Evolutionary conservation across 208 protist genomes (phyloP).

Genomic region (Plasmodiophora brassicae): DNA sequence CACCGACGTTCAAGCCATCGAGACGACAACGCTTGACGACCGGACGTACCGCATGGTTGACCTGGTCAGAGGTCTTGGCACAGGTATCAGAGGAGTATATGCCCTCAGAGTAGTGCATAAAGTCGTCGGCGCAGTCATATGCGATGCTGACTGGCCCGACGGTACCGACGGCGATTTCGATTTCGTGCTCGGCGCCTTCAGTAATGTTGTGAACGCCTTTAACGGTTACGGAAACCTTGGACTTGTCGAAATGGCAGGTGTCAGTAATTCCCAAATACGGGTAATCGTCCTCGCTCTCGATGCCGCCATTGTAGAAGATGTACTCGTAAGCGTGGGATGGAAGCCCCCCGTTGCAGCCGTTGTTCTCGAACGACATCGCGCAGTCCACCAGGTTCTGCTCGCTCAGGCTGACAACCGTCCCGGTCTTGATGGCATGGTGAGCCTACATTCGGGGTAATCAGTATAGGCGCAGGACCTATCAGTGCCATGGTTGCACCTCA

Average conservation of each 20-base stretch:
- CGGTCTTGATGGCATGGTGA: not conserved
- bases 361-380: constrained; percentile 11
- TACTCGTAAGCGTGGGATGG: constrained; percentile 46
- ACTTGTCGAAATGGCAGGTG: not conserved
- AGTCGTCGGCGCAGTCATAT: not conserved
- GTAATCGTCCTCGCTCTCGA: constrained; percentile 44
- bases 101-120: not conserved
- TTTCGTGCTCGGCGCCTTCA: not conserved
- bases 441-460: no score
- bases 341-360: constrained; percentile 55
- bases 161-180: not conserved
- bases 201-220: not conserved
- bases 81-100: constrained; percentile 12
- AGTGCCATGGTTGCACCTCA: not conserved
- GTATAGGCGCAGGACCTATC: no score
- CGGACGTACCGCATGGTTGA: constrained; percentile 30
- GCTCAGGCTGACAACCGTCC: not conserved
- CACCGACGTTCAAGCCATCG: no score
- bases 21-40: no score
- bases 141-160: constrained; percentile 18
- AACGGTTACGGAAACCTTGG: not conserved
- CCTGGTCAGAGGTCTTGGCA: not conserved
- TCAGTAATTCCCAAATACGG: constrained; percentile 24
- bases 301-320: constrained; percentile 30
- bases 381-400: constrained; percentile 46